Evolutionary conservation across 2,329 filamentous ascomycete species (phyloP).

Genomic region (Venturia effusa): DNA sequence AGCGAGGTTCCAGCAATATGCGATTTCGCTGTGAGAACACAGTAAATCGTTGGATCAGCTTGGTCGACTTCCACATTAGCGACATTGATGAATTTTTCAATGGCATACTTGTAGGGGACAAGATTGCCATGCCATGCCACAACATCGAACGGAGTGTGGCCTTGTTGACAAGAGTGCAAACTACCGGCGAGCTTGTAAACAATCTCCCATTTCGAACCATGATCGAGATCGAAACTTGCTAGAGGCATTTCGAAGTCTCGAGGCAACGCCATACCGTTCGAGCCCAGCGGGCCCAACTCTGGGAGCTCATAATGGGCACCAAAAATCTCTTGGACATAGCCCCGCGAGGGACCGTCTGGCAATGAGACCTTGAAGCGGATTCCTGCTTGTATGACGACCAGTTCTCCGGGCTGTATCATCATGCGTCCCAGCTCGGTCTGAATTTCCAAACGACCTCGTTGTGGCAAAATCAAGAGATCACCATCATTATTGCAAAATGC

Average conservation of each 20-base stretch:
- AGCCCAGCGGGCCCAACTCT: conserved; percentile 14
- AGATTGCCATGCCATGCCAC: conserved; percentile 16
- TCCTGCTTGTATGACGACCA: conserved; percentile 14
- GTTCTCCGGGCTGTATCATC: conserved; percentile 14
- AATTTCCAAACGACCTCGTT: conserved; percentile 14
- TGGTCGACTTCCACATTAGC: conserved; percentile 30
- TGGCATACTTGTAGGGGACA: conserved; percentile 26
- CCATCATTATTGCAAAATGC: conserved; percentile 15
- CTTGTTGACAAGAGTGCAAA: conserved; percentile 12
- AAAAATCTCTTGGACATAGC: conserved; percentile 14
- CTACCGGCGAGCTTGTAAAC: conserved; percentile 13
- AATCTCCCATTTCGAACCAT: conserved; percentile 11
- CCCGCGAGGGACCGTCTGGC: conserved; percentile 13
- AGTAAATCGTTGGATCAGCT: conserved; percentile 31
- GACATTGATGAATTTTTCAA: conserved; percentile 30
- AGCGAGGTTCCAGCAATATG: conserved; percentile 21
- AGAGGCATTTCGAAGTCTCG: conserved; percentile 14
- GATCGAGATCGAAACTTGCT: conserved; percentile 14
- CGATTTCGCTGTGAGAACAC: conserved; percentile 30
- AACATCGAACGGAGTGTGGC: conserved; percentile 14
- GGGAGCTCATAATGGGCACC: conserved; percentile 14
- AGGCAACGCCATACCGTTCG: conserved; percentile 14
- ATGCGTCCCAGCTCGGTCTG: conserved; percentile 15
- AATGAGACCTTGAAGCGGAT: conserved; percentile 13
- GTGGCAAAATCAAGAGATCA: conserved; percentile 13